Base-by-base conservation (phyloP, 208 protist genomes). In the Trypanosoma conorhini region DNA sequence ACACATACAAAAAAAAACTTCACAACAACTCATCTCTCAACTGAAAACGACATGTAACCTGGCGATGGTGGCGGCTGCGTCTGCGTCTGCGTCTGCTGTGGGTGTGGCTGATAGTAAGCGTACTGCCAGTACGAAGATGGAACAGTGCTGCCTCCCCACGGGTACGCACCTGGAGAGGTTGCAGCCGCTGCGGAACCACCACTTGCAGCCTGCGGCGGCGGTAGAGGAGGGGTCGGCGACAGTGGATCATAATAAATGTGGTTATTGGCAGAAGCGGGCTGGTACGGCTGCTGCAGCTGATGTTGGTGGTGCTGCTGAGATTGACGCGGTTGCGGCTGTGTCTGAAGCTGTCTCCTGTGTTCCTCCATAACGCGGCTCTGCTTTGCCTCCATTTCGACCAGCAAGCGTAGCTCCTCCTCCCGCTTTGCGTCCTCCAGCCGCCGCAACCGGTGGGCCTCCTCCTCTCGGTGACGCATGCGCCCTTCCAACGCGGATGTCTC, bases 341-440 rank as follows among this genome's bases (percentile, higher is more conserved):
- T 17, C 24, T 22, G 59, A 46, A n/a, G 26, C 22, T 48, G 59
- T 19, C 22, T 8, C 40, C n/a, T 12, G 26, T 42, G 33, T 3
- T 63, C 13, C 10, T 46, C 31, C 8, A 42, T 38, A 59, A 2
- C 78, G 26, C 54, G 64, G 60, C 83, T 82, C 81, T 83, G 82
- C 22, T 61, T 72, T 44, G 83, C 75, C 69, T 94, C 86, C 64
- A 91, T 80, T 30, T 90, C 77, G 3, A 61, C 68, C 65, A 91
- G 72, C 56, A 80, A 76, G 19, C 57, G 57, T 13, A 89, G 71
- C 63, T 91, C 83, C 26, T 59, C 31, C 22, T 75, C 50, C 60
- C 70, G 80, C 60, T 91, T 77, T n/a, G 9, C 21, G 10, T 70
- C 24, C 19, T 70, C 44, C 7, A 51, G 22, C 42, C 52, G 12